Base-by-base conservation (phyloP, 202 grass and related monocot genomes). In the Cymbopogon flexuosus region DNA sequence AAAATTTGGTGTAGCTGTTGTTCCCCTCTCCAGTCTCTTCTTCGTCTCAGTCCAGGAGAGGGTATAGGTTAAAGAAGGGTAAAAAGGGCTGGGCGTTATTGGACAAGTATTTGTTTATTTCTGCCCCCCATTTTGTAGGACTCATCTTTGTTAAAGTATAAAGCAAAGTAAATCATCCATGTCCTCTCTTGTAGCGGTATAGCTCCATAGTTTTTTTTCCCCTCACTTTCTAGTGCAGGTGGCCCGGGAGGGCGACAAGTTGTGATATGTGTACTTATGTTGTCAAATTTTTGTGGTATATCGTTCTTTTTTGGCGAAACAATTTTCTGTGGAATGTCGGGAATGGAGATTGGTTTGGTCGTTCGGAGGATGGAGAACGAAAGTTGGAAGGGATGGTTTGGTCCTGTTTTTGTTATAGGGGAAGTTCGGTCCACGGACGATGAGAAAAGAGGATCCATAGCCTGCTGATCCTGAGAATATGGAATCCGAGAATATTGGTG, bases 41-140 rank as follows among this genome's bases (percentile, higher is more conserved):
- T 87, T 87, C 56, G 47, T 79, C 49, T 76, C 30, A 10, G 49
- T 51, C 15, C 65, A 58, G 84, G 81, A 81, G 84, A 67, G 88
- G 82, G 60, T 83, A 84, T 81, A 84, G 81, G 77, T 78, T 73
- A 66, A 79, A 77, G 59, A 81, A 75, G 74, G 68, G 47, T 42
- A 73, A 73, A 75, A 75, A 87, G 85, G 81, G 81, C 31, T 72
- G 84, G 71, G 71, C 84, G 37, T 77, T 72, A 72, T 72, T 72
- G 82, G 58, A 76, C 82, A 78, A 71, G 77, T 34, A 39, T 82
- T 64, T 88, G 74, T 88, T 82, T 79, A 85, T 70, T 79, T 88
- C 43, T 79, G 79, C 40, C 76, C 86, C 84, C 80, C 83, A 91
- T 91, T 91, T 91, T 91, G 89, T 91, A 91, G 86, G 62, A 85